phyloP scores from a whole-genome alignment of 495 filamentous ascomycete genomes.

The Poronia punctata region DNA sequence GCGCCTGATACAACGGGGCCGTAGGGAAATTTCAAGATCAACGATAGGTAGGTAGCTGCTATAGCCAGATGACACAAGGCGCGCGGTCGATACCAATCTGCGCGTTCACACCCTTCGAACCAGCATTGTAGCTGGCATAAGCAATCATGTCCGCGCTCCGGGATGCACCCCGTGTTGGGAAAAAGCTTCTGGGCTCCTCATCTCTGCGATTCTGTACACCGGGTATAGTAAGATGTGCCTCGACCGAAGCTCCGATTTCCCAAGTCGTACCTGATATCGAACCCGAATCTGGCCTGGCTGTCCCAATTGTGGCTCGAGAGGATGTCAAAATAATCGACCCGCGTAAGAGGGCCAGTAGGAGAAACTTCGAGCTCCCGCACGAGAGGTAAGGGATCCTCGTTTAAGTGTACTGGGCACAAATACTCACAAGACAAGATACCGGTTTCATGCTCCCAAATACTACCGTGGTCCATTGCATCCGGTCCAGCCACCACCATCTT shows the following conservation, averaged over 20 bases:
- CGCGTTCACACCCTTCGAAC: neutral
- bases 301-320: constrained; percentile 25
- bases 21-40: constrained; percentile 10
- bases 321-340: constrained; percentile 31
- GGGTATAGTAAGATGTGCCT: constrained; percentile 28
- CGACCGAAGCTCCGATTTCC: constrained; percentile 23
- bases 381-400: constrained; percentile 23
- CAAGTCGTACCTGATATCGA: constrained; percentile 30
- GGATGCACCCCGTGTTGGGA: constrained; percentile 18
- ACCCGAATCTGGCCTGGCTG: constrained; percentile 25
- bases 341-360: constrained; percentile 36
- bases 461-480: constrained; percentile 90
- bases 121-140: constrained; percentile 1
- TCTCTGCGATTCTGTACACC: constrained; percentile 17
- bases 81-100: constrained; percentile 7
- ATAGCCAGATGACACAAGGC: neutral
- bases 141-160: constrained; percentile 22
- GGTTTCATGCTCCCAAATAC: constrained; percentile 87
- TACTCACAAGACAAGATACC: constrained; percentile 56
- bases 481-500: constrained; percentile 73
- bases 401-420: neutral
- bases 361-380: constrained; percentile 31
- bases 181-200: constrained; percentile 14
- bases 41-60: too few species aligned
- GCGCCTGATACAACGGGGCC: too few species aligned